Evolutionary conservation across 1,284 basidiomycete species (phyloP), one percentile per base, ranked within the genome.

Genomic region (Anthracocystis panici-leucophaei): DNA sequence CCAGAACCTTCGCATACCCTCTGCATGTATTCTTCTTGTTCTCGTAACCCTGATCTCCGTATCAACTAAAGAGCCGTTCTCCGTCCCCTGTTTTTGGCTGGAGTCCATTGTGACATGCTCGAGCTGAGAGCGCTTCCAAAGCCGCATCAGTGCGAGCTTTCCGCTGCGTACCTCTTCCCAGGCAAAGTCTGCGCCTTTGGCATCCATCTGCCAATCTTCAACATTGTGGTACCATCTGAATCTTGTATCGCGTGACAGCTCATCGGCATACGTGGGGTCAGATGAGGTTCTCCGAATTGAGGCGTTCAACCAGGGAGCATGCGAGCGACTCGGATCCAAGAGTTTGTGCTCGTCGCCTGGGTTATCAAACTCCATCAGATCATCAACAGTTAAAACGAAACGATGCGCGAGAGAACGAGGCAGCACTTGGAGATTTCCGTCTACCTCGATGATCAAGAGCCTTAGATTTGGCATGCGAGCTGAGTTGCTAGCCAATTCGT

Each of bases 381-480:
- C 41, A 18, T 21, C 10, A 2, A 16, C 3, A 14, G 33, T 33
- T 11, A 33, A 9, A 2, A 33, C 33, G 33, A 9, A 33, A 12
- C 11, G 33, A 33, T 12, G 7, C 33, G 6, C 10, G 11, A 33
- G 33, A 12, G 6, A 12, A 9, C 33, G 33, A 33, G 33, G 33
- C 33, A 33, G 7, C 33, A 33, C 8, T 11, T 11, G 8, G 12
- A 33, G 12, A 12, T 33, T 12, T 33, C 33, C 12, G 1, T 40
- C 23, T 14, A 53, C 11, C 14, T 38, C 51, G 51, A 53, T n/a
- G 12, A 53, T 53, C 18, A 53, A n/a, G 33, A 53, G 51, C 35
- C 35, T 53, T 18, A 53, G 35, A 11, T 14, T 38, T 31, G 51
- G 51, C 51, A 53, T 25, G 5, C 9, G 18, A 25, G 11, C 9